Conservation (phyloP, 2,329 filamentous ascomycete species). For the Furcasterigmium sp. region DNA sequence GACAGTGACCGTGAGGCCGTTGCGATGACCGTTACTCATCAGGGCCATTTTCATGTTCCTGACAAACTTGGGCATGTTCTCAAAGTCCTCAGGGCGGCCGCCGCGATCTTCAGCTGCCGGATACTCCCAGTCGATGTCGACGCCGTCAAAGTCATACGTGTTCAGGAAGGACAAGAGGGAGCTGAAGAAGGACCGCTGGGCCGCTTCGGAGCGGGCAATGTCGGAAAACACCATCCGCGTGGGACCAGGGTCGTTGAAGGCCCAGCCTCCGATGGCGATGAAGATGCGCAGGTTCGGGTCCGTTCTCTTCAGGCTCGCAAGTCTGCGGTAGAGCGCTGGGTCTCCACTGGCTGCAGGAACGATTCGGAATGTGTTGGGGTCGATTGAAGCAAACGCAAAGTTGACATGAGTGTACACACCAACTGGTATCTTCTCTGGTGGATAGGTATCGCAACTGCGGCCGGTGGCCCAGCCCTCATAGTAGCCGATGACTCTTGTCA, state of each 20-base stretch:
- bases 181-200: constrained; percentile 25
- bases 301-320: constrained; percentile 24
- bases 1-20: constrained; percentile 33
- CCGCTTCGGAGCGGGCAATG: constrained; percentile 8
- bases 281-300: constrained; percentile 18
- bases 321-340: constrained; percentile 13
- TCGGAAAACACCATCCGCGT: constrained; percentile 18
- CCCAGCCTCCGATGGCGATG: constrained; percentile 36
- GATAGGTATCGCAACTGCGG: constrained; percentile 12
- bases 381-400: constrained; percentile 25
- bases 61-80: background rate
- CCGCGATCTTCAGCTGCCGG: constrained; percentile 7
- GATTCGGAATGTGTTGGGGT: constrained; percentile 22
- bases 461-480: constrained; percentile 19
- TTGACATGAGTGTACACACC: constrained; percentile 23
- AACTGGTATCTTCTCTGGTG: background rate
- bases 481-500: constrained; percentile 18
- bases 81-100: background rate
- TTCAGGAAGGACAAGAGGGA: constrained; percentile 29
- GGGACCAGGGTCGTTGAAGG: constrained; percentile 29
- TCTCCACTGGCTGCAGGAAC: background rate
- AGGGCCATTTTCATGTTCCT: background rate
- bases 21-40: constrained; percentile 17
- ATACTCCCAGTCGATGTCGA: constrained; percentile 42
- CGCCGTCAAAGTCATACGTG: constrained; percentile 35